Evolutionary conservation across 2,329 filamentous ascomycete species (phyloP), one percentile per base, ranked within the genome.

Genomic region (Talaromyces sp.): DNA sequence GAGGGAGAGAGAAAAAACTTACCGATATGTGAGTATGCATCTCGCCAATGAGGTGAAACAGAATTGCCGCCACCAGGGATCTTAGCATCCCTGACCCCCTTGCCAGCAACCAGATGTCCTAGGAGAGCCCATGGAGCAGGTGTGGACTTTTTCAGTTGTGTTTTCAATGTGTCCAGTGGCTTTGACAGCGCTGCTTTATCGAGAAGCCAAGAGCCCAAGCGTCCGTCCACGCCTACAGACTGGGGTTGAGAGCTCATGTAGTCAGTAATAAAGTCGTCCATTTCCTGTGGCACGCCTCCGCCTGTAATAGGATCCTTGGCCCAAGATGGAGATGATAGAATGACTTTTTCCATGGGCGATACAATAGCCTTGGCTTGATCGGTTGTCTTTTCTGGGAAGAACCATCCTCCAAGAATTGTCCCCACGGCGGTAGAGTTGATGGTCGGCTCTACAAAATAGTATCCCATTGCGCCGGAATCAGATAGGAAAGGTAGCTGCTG

Each of bases 31-130:
- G 73, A 65, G 38, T 75, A 49, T 3, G 73, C 69, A 21, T 72
- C 68, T 54, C 77, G 71, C 70, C 75, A 74, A 11, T 69, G 72
- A 0, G 75, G 73, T 59, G 74, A 73, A 26, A 80, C 73, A 26
- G 77, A 71, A 58, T 78, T 79, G 57, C 71, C 29, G 17, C 35
- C 41, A 14, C 50, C 49, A 7, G 56, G 43, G 19, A 58, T 53
- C 10, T 32, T 50, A 2, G 29, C 50, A 32, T 35, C 21, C 24
- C 31, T 51, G 31, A 58, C 19, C 2, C 35, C 43, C 17, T 51
- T n/a, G 10, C 56, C 56, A n/a, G 19, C 14, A 17, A 58, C 50
- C 24, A 24, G 1, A n/a, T 38, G 56, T 4, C 56, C 56, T 31
- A 51, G 29, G 21, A 26, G 14, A 13, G 7, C 2, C 9, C 27